Evolutionary conservation across 2,329 filamentous ascomycete species (phyloP).

Genomic region (Eutypella sp.): DNA sequence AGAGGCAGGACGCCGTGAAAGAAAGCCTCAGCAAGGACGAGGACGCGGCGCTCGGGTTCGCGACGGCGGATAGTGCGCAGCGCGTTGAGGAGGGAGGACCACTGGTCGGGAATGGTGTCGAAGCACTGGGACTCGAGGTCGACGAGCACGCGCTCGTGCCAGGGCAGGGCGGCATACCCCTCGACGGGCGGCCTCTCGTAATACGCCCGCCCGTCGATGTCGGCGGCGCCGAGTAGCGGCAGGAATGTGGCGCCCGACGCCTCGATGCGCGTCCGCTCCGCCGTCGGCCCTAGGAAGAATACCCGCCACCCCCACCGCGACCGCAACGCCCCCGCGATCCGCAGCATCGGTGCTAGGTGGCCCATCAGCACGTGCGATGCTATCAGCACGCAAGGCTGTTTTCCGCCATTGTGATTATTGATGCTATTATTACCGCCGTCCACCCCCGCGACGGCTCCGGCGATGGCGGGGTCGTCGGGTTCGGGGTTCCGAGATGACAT

Average conservation of each 20-base stretch:
- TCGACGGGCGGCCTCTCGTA: conserved; percentile 21
- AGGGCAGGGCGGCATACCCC: conserved; percentile 18
- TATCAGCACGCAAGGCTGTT: conserved; percentile 25
- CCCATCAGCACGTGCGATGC: conserved; percentile 32
- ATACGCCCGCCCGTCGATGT: conserved; percentile 30
- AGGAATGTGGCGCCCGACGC: conserved; percentile 28
- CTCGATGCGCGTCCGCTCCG: conserved; percentile 30
- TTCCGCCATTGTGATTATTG: no score
- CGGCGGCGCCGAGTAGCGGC: conserved; percentile 25
- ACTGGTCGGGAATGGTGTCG: conserved; percentile 28
- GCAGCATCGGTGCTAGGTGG: conserved; percentile 31
- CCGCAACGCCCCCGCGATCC: conserved; percentile 27
- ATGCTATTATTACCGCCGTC: not conserved
- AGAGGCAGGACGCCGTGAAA: conserved; percentile 32
- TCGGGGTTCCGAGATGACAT: no score
- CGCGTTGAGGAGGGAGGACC: conserved; percentile 25
- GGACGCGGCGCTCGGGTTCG: conserved; percentile 14
- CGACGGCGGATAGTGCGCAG: conserved; percentile 12
- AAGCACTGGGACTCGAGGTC: conserved; percentile 28
- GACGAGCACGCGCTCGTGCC: conserved; percentile 26
- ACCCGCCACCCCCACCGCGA: conserved; percentile 26
- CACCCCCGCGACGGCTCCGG: not conserved
- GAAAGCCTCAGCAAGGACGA: conserved; percentile 31
- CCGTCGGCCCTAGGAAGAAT: conserved; percentile 31
- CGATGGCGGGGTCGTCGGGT: no score